phyloP scores from a whole-genome alignment of 306 rosid genomes.

The Erythrophleum fordii region DNA sequence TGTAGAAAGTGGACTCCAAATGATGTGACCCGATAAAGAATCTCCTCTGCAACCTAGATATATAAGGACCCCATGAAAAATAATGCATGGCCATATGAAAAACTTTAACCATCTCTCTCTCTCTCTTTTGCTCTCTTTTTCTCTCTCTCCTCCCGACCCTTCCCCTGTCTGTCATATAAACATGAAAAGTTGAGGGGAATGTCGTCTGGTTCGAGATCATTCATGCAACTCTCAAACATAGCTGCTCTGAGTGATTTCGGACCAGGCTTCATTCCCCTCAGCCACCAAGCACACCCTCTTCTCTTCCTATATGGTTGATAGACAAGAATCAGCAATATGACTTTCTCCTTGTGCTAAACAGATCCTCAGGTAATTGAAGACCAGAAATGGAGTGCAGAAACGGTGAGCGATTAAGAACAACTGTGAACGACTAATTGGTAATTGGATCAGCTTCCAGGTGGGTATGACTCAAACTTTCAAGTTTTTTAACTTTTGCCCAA shows the following conservation, averaged over 20 bases:
- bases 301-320: background rate
- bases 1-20: conserved; percentile 68
- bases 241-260: conserved; percentile 64
- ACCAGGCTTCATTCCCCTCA: conserved; percentile 98
- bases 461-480: conserved; percentile 32
- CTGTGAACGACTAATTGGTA: conserved; percentile 26
- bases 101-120: conserved; percentile 35
- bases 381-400: conserved; percentile 26
- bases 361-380: conserved; percentile 26
- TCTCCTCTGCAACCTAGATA: conserved; percentile 57
- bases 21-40: conserved; percentile 58
- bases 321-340: conserved; percentile 3
- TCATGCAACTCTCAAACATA: conserved; percentile 42
- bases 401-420: background rate
- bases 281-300: conserved; percentile 15
- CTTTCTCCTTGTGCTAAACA: conserved; percentile 11
- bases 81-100: conserved; percentile 80
- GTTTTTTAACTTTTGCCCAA: conserved; percentile 12
- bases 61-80: conserved; percentile 65
- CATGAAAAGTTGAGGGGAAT: conserved; percentile 72
- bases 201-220: conserved; percentile 81
- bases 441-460: conserved; percentile 40
- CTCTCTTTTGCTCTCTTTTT: conserved; percentile 31
- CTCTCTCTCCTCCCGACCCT: conserved; percentile 37
- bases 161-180: conserved; percentile 46